Evolutionary conservation across 768 basidiomycete species (phyloP).

Genomic region (Lactarius trivialis): DNA sequence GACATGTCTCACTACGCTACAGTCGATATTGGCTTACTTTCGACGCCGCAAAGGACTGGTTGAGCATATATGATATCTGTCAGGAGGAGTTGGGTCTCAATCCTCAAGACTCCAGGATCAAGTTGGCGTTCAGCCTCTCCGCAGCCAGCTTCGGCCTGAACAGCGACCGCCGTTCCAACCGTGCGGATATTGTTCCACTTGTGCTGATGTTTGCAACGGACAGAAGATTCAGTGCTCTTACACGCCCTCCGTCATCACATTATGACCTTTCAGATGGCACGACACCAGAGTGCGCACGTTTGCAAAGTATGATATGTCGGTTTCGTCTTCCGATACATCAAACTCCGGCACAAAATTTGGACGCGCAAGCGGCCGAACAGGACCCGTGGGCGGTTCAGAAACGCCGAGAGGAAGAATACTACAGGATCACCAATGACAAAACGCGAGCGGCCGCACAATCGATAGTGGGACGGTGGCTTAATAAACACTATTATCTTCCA

Average conservation of each 20-base stretch:
- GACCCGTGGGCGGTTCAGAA: not conserved
- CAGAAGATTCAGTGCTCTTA: not conserved
- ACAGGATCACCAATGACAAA: not conserved
- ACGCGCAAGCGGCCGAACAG: not conserved
- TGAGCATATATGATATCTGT: not conserved
- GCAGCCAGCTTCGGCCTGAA: not conserved
- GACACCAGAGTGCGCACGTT: not conserved
- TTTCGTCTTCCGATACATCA: not conserved
- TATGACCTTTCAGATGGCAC: not conserved
- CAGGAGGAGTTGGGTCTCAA: not conserved
- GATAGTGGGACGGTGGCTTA: not conserved
- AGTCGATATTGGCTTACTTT: slow-evolving; percentile 10
- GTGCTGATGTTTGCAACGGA: not conserved
- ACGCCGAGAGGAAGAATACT: not conserved
- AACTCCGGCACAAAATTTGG: not conserved
- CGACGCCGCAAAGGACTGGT: slow-evolving; percentile 2
- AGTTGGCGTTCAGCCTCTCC: not conserved
- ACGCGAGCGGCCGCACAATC: not conserved
- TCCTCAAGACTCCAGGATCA: not conserved
- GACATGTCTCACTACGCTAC: not conserved
- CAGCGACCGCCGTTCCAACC: not conserved
- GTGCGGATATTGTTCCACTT: not conserved
- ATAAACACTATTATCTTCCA: not conserved
- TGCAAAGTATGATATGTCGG: not conserved
- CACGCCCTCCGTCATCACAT: not conserved